These are phyloP conservation scores for Crithidia mellificae DNA, from an alignment of 208 protist genomes.

Conservation along the genomic window DNA sequence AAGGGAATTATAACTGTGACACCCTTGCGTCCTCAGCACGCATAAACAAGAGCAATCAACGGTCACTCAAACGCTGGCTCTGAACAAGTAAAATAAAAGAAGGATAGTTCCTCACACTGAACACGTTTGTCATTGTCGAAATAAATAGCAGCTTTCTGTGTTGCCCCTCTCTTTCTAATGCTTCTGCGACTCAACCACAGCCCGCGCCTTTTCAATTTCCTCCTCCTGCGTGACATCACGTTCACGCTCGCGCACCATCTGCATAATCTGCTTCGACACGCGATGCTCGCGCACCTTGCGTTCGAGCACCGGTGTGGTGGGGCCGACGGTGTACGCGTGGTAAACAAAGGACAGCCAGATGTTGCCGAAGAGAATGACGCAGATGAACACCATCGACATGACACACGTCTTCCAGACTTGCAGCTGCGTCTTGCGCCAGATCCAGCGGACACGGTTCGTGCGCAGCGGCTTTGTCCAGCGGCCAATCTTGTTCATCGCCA, in stretches of 20 bases:
- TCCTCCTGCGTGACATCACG: slow-evolving; percentile 70
- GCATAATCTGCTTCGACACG: slow-evolving; percentile 90
- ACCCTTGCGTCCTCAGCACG: too few species aligned
- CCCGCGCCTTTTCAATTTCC: slow-evolving; percentile 57
- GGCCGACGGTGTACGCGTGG: slow-evolving; percentile 87
- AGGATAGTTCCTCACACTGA: too few species aligned
- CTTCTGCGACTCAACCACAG: slow-evolving; percentile 72
- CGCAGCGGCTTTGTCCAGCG: slow-evolving; percentile 84
- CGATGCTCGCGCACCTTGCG: slow-evolving; percentile 90
- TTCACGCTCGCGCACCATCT: slow-evolving; percentile 90
- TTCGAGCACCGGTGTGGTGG: slow-evolving; percentile 84
- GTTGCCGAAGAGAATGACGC: slow-evolving; percentile 75
- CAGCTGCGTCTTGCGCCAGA: slow-evolving; percentile 87
- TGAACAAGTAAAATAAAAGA: too few species aligned
- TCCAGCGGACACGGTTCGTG: slow-evolving; percentile 75
- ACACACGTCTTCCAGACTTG: slow-evolving; percentile 89
- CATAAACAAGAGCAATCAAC: too few species aligned
- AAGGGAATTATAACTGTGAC: too few species aligned
- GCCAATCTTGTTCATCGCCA: slow-evolving; percentile 86
- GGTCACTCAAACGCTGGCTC: too few species aligned
- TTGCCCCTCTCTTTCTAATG: background rate
- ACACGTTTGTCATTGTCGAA: background rate
- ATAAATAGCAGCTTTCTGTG: background rate
- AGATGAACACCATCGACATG: slow-evolving; percentile 86
- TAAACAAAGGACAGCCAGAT: slow-evolving; percentile 89